Conservation (phyloP, 139 green algal species). For the Closterium sp. region DNA sequence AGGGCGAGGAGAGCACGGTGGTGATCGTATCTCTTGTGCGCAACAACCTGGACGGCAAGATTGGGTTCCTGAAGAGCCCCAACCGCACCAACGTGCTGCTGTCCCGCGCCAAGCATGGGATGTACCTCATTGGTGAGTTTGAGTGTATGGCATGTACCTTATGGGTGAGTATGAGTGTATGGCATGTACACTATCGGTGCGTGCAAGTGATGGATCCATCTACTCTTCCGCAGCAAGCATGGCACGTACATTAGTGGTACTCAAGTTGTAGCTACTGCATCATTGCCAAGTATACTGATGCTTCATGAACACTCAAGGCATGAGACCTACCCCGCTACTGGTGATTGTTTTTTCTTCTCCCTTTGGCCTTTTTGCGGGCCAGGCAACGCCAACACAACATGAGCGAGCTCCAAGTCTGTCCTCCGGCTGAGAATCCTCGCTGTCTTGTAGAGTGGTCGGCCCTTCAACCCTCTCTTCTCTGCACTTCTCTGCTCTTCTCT, state of each 20-base stretch:
- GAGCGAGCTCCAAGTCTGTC: no score
- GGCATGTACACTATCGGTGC: no score
- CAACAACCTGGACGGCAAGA: slow-evolving; percentile 63
- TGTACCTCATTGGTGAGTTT: slow-evolving; percentile 38
- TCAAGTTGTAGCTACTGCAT: no score
- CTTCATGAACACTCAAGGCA: no score
- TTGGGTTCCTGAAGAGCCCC: slow-evolving; percentile 69
- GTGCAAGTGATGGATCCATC: no score
- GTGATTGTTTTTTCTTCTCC: no score
- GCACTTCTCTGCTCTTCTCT: not conserved
- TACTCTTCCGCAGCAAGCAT: slow-evolving; percentile 50
- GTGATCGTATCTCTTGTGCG: slow-evolving; percentile 69
- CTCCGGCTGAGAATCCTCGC: no score
- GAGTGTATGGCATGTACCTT: slow-evolving; percentile 60
- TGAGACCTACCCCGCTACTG: no score
- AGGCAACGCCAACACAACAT: no score
- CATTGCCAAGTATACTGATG: not conserved
- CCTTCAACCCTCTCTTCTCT: no score
- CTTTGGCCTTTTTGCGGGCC: no score
- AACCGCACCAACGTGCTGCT: slow-evolving; percentile 81
- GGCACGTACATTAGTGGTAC: slow-evolving; percentile 71
- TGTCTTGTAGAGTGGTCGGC: no score
- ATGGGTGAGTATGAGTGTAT: not conserved
- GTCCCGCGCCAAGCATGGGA: slow-evolving; percentile 67
- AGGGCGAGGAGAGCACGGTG: slow-evolving; percentile 73